These are phyloP conservation scores for Rosa chinensis DNA, from an alignment of 306 rosid genomes.

Conservation along the genomic window DNA sequence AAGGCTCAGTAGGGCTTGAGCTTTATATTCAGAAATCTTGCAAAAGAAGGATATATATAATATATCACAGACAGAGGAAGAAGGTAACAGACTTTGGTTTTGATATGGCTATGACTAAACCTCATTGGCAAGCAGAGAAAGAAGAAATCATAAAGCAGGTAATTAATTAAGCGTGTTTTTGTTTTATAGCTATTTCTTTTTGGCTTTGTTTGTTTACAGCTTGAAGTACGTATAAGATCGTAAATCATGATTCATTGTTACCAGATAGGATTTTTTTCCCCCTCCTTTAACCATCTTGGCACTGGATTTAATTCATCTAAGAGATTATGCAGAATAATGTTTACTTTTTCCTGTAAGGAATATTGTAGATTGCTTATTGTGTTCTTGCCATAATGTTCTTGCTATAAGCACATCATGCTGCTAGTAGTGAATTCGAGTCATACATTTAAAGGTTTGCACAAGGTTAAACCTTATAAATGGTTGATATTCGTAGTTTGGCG, in stretches of 20 bases:
- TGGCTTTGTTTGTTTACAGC: not conserved
- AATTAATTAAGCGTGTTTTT: not conserved
- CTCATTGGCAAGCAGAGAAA: slow-evolving; percentile 4
- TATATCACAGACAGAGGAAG: not conserved
- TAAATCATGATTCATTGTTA: not conserved
- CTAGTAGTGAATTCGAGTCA: not conserved
- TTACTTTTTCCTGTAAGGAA: not conserved
- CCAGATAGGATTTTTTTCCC: not conserved
- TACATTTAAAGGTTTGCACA: not conserved
- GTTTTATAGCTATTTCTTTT: not conserved
- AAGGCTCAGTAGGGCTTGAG: not conserved
- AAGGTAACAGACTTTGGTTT: not conserved
- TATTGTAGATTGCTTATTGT: not conserved
- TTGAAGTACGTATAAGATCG: not conserved
- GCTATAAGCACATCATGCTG: not conserved
- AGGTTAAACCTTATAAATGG: not conserved
- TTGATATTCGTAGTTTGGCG: not conserved
- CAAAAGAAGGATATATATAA: not conserved
- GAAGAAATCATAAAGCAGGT: accelerated
- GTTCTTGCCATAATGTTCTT: not conserved
- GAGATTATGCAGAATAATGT: not conserved
- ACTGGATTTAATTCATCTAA: not conserved
- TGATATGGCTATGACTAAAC: slow-evolving; percentile 22
- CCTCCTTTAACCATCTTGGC: not conserved
- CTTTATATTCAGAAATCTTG: not conserved